Percentiles rank a stretch among this genome's conserved stretches.
Conservation (phyloP, 2,329 filamentous ascomycete species). For the Neurospora crassa region DNA sequence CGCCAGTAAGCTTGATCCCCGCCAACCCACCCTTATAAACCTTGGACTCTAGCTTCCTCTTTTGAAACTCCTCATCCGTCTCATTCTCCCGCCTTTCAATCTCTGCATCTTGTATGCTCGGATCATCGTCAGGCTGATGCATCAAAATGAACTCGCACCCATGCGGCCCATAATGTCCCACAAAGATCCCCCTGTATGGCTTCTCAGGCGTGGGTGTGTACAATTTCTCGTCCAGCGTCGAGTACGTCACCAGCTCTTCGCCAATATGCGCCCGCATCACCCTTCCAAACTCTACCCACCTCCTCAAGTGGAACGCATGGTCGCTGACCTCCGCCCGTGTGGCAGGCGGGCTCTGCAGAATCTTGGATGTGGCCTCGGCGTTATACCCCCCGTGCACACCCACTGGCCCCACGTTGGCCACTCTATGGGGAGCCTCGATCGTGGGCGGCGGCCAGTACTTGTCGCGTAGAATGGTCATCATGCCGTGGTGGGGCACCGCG, state of each 20-base stretch:
- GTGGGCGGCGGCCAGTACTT: conserved; percentile 67
- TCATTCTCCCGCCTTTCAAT: conserved; percentile 33
- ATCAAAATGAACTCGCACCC: conserved; percentile 83
- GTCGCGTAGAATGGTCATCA: conserved; percentile 39
- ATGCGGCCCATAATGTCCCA: conserved; percentile 80
- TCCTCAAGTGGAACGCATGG: conserved; percentile 61
- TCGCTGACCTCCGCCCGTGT: conserved; percentile 53
- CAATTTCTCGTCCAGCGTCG: conserved; percentile 61
- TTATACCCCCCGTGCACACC: conserved; percentile 10
- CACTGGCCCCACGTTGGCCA: conserved; percentile 24
- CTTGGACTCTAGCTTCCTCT: conserved; percentile 34
- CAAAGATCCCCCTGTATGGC: conserved; percentile 85
- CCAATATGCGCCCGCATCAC: conserved; percentile 30
- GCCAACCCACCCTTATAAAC: conserved; percentile 61
- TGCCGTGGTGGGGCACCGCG: conserved; percentile 33
- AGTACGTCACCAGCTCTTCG: conserved; percentile 51
- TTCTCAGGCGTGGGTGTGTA: conserved; percentile 75
- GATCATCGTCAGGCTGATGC: conserved; percentile 58
- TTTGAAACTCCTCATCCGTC: conserved; percentile 34
- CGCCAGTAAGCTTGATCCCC: conserved; percentile 85
- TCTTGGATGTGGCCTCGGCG: conserved; percentile 18
- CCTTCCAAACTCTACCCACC: conserved; percentile 60
- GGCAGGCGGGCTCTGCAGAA: conserved; percentile 31
- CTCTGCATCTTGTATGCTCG: conserved; percentile 22
- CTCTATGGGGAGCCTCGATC: conserved; percentile 54